Percentiles rank a stretch among this genome's conserved stretches.
These are phyloP conservation scores for Penicillium tannophilum DNA, from an alignment of 495 filamentous ascomycete species.

Conservation along the genomic window DNA sequence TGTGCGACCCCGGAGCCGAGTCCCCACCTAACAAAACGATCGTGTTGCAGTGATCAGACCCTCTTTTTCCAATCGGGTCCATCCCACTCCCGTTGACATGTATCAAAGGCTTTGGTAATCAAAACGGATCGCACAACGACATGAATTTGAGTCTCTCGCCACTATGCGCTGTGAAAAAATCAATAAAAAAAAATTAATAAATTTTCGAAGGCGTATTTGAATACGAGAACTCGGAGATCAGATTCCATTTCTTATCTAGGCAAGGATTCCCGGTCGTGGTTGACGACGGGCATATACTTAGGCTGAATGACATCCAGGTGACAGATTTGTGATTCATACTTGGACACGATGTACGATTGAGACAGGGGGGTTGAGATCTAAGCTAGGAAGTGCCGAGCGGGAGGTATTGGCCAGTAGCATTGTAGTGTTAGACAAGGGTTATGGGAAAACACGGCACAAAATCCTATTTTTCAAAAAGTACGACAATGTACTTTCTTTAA, in stretches of 20 bases:
- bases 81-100: background rate
- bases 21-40: too few relatives aligned
- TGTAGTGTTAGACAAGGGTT: background rate
- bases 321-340: background rate
- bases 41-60: too few relatives aligned
- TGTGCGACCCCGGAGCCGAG: background rate
- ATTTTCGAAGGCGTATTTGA: background rate
- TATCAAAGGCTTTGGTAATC: background rate
- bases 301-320: background rate
- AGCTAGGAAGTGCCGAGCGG: background rate
- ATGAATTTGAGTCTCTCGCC: too few relatives aligned
- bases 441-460: background rate
- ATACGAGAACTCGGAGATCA: background rate
- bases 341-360: background rate
- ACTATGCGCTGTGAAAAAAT: too few relatives aligned
- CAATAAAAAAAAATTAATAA: too few relatives aligned
- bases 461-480: too few relatives aligned
- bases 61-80: background rate
- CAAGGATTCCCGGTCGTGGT: background rate
- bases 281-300: background rate
- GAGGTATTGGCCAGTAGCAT: background rate
- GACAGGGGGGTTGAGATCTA: background rate
- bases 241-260: background rate
- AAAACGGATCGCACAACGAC: background rate
- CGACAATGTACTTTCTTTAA: background rate